Evolutionary conservation across 108 stramenopile genomes (phyloP).

Genomic region (Asterionellopsis glacialis): DNA sequence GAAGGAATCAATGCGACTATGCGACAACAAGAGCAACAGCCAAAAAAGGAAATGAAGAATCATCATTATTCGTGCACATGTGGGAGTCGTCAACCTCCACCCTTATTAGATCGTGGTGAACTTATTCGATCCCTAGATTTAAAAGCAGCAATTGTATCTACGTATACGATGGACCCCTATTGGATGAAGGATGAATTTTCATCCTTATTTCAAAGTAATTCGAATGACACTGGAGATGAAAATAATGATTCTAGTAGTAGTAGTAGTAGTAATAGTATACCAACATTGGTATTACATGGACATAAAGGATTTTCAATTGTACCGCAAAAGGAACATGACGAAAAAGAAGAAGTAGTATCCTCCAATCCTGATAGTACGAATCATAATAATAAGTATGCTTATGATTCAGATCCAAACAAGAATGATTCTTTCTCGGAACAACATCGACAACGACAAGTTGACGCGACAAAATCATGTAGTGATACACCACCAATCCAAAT

Average conservation of each 20-base stretch:
- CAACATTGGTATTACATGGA: slow-evolving; percentile 74
- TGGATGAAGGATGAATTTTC: slow-evolving; percentile 25
- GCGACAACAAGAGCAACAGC: neutral
- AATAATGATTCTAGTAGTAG: no score
- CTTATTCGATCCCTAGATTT: slow-evolving; percentile 59
- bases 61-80: slow-evolving; percentile 18
- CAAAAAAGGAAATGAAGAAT: neutral
- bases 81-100: slow-evolving; percentile 34
- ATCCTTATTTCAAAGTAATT: slow-evolving; percentile 7
- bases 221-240: no score
- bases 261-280: slow-evolving; percentile 20
- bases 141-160: slow-evolving; percentile 61
- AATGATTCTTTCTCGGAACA: no score
- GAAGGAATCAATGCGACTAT: neutral
- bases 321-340: neutral
- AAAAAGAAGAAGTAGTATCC: neutral
- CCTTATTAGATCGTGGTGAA: slow-evolving; percentile 53
- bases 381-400: no score
- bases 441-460: neutral
- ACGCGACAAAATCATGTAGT: no score
- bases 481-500: no score
- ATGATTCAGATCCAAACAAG: no score
- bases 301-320: slow-evolving; percentile 36
- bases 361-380: no score
- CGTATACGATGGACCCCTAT: slow-evolving; percentile 42